Percentiles rank a stretch among this genome's conserved stretches.
Evolutionary conservation across 176 grass and related monocot species (phyloP).

Genomic region (Eremochloa ophiuroides): DNA sequence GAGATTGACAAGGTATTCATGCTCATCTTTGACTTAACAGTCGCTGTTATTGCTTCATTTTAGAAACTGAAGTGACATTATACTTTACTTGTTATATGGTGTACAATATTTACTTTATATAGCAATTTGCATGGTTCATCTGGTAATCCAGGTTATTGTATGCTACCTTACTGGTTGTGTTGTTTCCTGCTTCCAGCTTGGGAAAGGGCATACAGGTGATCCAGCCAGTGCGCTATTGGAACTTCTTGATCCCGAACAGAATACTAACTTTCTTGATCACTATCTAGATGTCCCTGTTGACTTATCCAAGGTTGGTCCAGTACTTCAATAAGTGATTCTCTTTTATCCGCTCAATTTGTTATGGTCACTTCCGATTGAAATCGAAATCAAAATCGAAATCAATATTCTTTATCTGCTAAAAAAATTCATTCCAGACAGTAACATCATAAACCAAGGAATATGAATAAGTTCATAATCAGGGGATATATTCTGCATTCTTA

Average conservation of each 20-base stretch:
- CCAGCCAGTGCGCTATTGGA: slow-evolving; percentile 86
- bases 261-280: slow-evolving; percentile 95
- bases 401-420: neutral
- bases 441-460: neutral
- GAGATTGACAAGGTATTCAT: slow-evolving; percentile 92
- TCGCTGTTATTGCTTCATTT: slow-evolving; percentile 10
- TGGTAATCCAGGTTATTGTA: neutral
- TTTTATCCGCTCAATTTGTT: neutral
- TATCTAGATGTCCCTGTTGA: slow-evolving; percentile 98
- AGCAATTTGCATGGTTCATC: neutral
- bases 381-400: neutral
- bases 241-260: slow-evolving; percentile 95
- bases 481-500: neutral
- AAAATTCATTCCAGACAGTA: neutral
- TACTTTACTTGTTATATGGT: neutral
- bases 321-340: neutral
- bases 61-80: neutral
- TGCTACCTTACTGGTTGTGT: neutral
- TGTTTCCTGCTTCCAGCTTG: slow-evolving; percentile 36
- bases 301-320: slow-evolving; percentile 66
- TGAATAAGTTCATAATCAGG: neutral
- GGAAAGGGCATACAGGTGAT: slow-evolving; percentile 85
- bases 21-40: neutral
- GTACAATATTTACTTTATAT: neutral
- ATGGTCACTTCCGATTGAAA: neutral